phyloP scores from a whole-genome alignment of 2,329 filamentous ascomycete species.

The Mollisiaceae sp. region DNA sequence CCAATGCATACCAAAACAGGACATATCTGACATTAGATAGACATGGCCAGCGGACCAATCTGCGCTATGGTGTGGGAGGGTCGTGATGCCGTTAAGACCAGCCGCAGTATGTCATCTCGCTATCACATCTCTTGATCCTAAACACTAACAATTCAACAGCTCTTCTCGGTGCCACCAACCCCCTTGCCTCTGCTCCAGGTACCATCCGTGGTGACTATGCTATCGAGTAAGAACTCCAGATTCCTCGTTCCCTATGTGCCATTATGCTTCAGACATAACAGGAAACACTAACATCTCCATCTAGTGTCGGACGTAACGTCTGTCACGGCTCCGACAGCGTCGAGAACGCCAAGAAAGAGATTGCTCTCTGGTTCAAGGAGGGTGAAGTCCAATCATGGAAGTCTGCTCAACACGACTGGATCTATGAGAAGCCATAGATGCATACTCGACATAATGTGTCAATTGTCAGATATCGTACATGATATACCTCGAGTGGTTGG shows the following conservation, averaged over 20 bases:
- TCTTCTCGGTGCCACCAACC: conserved; percentile 99
- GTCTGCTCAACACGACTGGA: conserved; percentile 84
- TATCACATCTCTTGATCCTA: conserved; percentile 14
- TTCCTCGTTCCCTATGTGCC: too few species aligned
- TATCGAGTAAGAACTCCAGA: not conserved
- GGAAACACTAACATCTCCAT: not conserved
- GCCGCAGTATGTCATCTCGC: conserved; percentile 69
- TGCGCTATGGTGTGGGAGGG: conserved; percentile 99
- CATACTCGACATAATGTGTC: not conserved
- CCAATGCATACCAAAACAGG: not conserved
- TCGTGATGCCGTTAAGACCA: conserved; percentile 98
- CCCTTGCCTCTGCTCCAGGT: conserved; percentile 88
- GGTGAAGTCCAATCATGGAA: conserved; percentile 87
- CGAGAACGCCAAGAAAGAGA: conserved; percentile 99
- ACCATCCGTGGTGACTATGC: conserved; percentile 97
- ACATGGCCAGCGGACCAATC: conserved; percentile 97
- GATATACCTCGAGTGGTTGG: conserved; percentile 2
- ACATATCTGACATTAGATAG: conserved; percentile 52
- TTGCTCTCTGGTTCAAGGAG: conserved; percentile 95
- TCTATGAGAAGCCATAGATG: conserved; percentile 82
- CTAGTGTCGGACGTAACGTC: conserved; percentile 92
- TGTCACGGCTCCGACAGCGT: conserved; percentile 99
- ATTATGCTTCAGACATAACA: not conserved
- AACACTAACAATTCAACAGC: conserved; percentile 49
- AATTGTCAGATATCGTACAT: not conserved